These are phyloP conservation scores for Cladosporium oxysporum DNA, from an alignment of 2,329 filamentous ascomycete species.

Conservation along the genomic window DNA sequence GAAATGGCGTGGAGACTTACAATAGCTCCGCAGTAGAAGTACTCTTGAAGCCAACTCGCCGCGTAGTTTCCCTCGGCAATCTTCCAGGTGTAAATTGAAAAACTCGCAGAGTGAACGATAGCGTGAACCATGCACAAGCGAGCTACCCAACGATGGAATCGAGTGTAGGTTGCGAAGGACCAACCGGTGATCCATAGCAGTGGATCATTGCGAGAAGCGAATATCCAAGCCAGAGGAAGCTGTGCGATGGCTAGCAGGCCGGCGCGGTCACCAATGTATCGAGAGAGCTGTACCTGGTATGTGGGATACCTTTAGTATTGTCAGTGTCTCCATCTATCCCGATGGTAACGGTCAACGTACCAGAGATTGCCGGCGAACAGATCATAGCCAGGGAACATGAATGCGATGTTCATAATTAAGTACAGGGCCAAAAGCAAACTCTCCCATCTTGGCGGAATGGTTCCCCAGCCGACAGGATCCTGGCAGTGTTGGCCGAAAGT, in stretches of 20 bases:
- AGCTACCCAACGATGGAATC: slow-evolving; percentile 68
- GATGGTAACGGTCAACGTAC: slow-evolving; percentile 35
- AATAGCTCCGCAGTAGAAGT: slow-evolving; percentile 54
- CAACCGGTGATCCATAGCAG: slow-evolving; percentile 69
- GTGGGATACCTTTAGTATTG: slow-evolving; percentile 13
- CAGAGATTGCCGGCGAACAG: slow-evolving; percentile 51
- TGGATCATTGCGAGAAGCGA: slow-evolving; percentile 66
- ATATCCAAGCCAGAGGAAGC: slow-evolving; percentile 66
- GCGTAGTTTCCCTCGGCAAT: slow-evolving; percentile 16
- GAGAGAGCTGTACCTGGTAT: slow-evolving; percentile 43
- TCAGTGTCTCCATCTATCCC: neutral
- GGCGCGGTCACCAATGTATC: slow-evolving; percentile 64
- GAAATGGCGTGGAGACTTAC: slow-evolving; percentile 34
- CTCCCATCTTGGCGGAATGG: slow-evolving; percentile 52
- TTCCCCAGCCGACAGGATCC: slow-evolving; percentile 45
- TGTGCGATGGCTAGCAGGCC: slow-evolving; percentile 66
- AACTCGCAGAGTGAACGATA: slow-evolving; percentile 63
- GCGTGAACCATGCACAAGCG: slow-evolving; percentile 63
- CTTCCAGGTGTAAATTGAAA: slow-evolving; percentile 50
- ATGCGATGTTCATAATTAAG: slow-evolving; percentile 46
- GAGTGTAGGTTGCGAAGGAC: slow-evolving; percentile 67
- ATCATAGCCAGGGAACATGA: slow-evolving; percentile 49
- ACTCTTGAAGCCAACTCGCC: slow-evolving; percentile 43
- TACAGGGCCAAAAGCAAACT: slow-evolving; percentile 48
- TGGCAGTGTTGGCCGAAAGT: slow-evolving; percentile 46